These are phyloP conservation scores for Orbilia javanica DNA, from an alignment of 2,329 filamentous ascomycete species.

Conservation along the genomic window DNA sequence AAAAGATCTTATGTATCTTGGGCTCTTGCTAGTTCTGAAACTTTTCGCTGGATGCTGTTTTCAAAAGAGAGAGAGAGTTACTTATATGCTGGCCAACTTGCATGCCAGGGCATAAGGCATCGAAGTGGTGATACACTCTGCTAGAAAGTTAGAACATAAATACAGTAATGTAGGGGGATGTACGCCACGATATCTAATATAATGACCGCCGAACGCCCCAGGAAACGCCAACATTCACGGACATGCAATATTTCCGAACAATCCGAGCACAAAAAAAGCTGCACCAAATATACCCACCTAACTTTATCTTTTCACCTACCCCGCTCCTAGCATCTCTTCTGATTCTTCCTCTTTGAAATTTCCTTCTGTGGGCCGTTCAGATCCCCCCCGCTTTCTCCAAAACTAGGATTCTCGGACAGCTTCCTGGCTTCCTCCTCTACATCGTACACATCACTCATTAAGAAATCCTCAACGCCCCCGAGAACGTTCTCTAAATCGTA, in stretches of 20 bases:
- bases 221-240: neutral
- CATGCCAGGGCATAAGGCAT: neutral
- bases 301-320: neutral
- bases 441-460: slow-evolving; percentile 57
- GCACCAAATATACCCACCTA: neutral
- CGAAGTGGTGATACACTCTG: neutral
- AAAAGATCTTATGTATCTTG: too few species aligned
- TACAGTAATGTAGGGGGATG: neutral
- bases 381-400: neutral
- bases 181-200: neutral
- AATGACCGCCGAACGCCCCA: neutral
- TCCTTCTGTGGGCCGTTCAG: neutral
- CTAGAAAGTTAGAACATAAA: neutral
- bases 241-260: neutral
- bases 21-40: too few species aligned
- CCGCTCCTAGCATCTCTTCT: neutral
- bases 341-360: neutral
- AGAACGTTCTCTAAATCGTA: slow-evolving; percentile 53
- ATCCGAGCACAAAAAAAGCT: neutral
- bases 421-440: slow-evolving; percentile 46
- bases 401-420: slow-evolving; percentile 22
- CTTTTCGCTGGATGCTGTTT: too few species aligned
- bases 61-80: neutral
- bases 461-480: slow-evolving; percentile 49
- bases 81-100: neutral